phyloP scores from a whole-genome alignment of 2,329 filamentous ascomycete species.

The Lecanicillium sp. region DNA sequence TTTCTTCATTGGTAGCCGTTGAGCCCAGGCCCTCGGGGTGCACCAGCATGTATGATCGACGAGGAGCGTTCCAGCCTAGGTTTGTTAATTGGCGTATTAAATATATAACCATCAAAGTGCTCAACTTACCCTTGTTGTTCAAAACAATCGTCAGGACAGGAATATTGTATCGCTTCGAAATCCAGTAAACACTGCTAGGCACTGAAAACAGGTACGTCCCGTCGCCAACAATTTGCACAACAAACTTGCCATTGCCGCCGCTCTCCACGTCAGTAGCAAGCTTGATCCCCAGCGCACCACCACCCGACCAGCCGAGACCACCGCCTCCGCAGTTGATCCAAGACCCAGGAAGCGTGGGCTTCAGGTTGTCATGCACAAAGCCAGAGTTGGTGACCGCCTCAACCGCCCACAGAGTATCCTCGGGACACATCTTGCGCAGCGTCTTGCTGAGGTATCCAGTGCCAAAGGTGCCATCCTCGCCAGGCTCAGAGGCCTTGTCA shows the following conservation, averaged over 20 bases:
- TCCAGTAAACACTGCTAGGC: conserved; percentile 48
- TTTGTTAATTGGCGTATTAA: not conserved
- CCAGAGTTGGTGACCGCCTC: conserved; percentile 69
- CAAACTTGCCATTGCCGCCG: conserved; percentile 39
- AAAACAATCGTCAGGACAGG: conserved; percentile 46
- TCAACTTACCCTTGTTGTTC: conserved; percentile 48
- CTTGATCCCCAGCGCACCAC: conserved; percentile 68
- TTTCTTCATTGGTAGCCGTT: conserved; percentile 49
- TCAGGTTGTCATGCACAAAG: conserved; percentile 63
- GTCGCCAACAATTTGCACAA: conserved; percentile 48
- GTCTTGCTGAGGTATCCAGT: conserved; percentile 30
- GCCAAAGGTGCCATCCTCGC: conserved; percentile 43
- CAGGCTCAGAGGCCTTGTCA: conserved; percentile 45
- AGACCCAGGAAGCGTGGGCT: conserved; percentile 56
- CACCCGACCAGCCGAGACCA: conserved; percentile 74
- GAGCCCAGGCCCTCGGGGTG: conserved; percentile 49
- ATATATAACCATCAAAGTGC: too few species aligned
- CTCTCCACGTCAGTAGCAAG: conserved; percentile 46
- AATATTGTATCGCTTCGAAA: conserved; percentile 43
- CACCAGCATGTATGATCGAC: conserved; percentile 46
- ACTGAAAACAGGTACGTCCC: conserved; percentile 49
- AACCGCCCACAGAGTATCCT: conserved; percentile 62
- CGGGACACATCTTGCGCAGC: conserved; percentile 24
- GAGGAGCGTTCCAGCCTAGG: conserved; percentile 49
- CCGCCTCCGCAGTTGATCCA: conserved; percentile 79